A percentile compares a stretch with the other conserved stretches of the same genome.
These are phyloP conservation scores for Talaromyces trachyspermus DNA, from an alignment of 495 filamentous ascomycete genomes.

Conservation along the genomic window DNA sequence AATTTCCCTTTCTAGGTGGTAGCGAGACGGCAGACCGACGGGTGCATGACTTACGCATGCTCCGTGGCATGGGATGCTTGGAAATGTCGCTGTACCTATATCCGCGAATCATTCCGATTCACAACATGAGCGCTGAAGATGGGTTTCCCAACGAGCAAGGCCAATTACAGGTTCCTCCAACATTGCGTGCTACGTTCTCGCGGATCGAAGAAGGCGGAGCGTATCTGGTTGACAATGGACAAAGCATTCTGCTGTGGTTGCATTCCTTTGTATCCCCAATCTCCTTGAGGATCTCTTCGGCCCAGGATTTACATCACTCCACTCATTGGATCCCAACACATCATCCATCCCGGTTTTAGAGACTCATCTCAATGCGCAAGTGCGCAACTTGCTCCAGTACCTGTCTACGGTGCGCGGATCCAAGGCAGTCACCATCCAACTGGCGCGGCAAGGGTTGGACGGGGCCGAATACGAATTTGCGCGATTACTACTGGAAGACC, in stretches of 20 bases:
- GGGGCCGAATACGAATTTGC: constrained; percentile 97
- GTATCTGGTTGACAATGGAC: constrained; percentile 97
- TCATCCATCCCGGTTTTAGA: constrained; percentile 67
- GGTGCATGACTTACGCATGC: constrained; percentile 83
- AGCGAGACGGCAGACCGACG: constrained; percentile 86
- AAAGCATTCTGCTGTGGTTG: constrained; percentile 83
- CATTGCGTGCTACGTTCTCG: constrained; percentile 75
- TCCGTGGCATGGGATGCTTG: constrained; percentile 74
- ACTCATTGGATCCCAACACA: constrained; percentile 67
- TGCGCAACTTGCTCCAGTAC: constrained; percentile 87
- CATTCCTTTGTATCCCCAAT: constrained; percentile 68
- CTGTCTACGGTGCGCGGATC: constrained; percentile 71
- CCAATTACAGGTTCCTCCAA: constrained; percentile 65
- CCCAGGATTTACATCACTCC: constrained; percentile 60
- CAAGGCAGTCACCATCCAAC: constrained; percentile 81
- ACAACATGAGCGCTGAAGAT: constrained; percentile 68
- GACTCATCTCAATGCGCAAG: constrained; percentile 91
- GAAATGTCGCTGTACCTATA: constrained; percentile 93
- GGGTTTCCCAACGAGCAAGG: constrained; percentile 87
- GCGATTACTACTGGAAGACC: constrained; percentile 79
- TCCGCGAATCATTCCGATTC: constrained; percentile 83
- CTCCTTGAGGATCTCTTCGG: constrained; percentile 89
- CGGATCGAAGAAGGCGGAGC: constrained; percentile 89
- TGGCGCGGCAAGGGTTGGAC: constrained; percentile 88
- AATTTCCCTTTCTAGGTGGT: too few species aligned